Evolutionary conservation across 2,329 filamentous ascomycete species (phyloP), one percentile per base, ranked within the genome.

Genomic region (Aureobasidium lini): DNA sequence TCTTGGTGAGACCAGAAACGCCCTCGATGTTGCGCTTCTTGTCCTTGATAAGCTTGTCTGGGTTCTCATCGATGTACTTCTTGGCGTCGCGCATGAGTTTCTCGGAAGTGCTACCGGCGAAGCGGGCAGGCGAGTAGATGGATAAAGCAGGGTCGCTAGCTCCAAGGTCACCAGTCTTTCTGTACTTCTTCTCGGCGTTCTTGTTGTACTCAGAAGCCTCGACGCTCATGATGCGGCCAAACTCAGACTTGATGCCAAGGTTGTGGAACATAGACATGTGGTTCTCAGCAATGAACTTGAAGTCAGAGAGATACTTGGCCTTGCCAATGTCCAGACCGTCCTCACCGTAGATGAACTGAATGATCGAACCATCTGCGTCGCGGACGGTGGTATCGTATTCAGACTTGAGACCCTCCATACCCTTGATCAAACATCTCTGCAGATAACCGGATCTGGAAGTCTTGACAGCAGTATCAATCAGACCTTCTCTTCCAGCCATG

Each of bases 381-480:
- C 94, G 85, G 15, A 99, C 94, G 1, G 92, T 95, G 8, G 87
- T 92, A 69, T 99, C 94, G 71, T 99, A 97, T 62, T 92, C 86
- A 2, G 95, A 91, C 67, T 86, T 88, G 44, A 97, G 80, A 4
- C 94, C 94, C 74, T 99, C 94, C 88, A 99, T 95, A 62, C 94
- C 94, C 77, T 99, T 99, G 77, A 99, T 95, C 63, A 99, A 81
- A 81, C 94, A 99, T 70, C 95, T 83, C 72, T 99, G 94, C 54
- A 99, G 79, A 71, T 99, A 99, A 62, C 94, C 95, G 31, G 94
- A 97, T 70, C 94, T 87, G 9, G 93, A 95, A 1, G 94, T 99
- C 77, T 99, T 99, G 73, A 99, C 94, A 64, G 94, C 94, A 18
- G 94, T 99, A 81, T 99, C 94, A 70, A 99, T 99, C 65, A 99